Conservation (phyloP, 202 grass and related monocot species). For the Cymbopogon flexuosus region DNA sequence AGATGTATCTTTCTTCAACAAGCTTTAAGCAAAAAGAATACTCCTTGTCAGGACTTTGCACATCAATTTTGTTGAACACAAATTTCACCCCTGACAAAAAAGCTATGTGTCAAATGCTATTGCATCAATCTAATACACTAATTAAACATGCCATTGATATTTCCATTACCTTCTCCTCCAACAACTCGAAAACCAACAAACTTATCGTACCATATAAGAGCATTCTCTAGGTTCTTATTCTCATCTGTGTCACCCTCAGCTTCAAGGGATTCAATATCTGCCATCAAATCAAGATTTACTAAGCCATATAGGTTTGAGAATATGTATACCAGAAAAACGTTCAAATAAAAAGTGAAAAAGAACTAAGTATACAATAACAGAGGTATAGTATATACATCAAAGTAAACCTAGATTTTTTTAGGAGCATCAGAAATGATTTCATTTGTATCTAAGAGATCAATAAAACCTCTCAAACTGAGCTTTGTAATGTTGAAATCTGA, state of each 20-base stretch:
- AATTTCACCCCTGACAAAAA: slow-evolving; percentile 63
- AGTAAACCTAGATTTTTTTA: not conserved
- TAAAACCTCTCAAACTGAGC: not conserved
- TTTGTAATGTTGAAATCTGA: not conserved
- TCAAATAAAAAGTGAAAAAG: not conserved
- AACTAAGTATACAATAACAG: not conserved
- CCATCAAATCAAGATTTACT: slow-evolving; percentile 27
- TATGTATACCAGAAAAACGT: not conserved
- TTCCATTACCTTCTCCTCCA: slow-evolving; percentile 68
- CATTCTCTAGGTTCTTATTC: slow-evolving; percentile 46
- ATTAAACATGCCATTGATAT: not conserved
- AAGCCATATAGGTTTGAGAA: slow-evolving; percentile 7
- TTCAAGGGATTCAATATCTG: slow-evolving; percentile 60
- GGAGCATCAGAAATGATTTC: not conserved
- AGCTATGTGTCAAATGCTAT: slow-evolving; percentile 7
- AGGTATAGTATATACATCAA: not conserved
- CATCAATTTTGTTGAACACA: slow-evolving; percentile 73
- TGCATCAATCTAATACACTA: not conserved
- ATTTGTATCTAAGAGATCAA: not conserved
- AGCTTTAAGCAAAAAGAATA: slow-evolving; percentile 73
- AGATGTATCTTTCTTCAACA: slow-evolving; percentile 53
- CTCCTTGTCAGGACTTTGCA: slow-evolving; percentile 52
- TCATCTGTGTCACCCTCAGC: slow-evolving; percentile 27
- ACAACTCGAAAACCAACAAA: slow-evolving; percentile 72
- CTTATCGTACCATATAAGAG: slow-evolving; percentile 68